Evolutionary conservation across 208 protist genomes (phyloP).

Genomic region (Porcisia deanei): DNA sequence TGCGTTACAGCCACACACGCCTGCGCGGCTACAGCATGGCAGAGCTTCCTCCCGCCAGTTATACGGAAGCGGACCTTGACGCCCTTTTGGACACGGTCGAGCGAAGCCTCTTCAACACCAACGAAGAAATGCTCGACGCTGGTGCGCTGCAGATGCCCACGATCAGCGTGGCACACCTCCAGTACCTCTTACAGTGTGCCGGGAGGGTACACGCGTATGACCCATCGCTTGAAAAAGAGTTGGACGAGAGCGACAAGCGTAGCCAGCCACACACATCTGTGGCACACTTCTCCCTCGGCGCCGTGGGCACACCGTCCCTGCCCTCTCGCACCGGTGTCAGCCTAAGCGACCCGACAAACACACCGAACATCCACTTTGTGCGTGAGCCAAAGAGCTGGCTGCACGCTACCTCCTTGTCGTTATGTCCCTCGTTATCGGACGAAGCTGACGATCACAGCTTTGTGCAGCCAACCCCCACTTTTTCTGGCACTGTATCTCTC

Average conservation of each 20-base stretch:
- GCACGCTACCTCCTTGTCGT: constrained; percentile 1
- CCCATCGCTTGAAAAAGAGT: constrained; percentile 9
- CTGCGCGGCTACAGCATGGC: constrained; percentile 39
- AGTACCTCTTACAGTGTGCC: constrained; percentile 16
- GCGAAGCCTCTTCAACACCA: constrained; percentile 50
- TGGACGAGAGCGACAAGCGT: background rate
- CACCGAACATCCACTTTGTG: background rate
- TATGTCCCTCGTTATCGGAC: constrained; percentile 4
- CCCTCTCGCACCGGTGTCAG: background rate
- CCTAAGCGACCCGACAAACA: background rate
- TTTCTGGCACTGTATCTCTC: constrained; percentile 3
- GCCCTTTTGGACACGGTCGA: constrained; percentile 51
- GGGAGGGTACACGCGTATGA: constrained; percentile 19
- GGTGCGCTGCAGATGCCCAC: constrained; percentile 16
- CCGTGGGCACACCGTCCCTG: constrained; percentile 1
- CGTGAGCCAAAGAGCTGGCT: constrained; percentile 5
- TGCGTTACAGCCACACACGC: constrained; percentile 70
- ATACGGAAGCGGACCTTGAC: constrained; percentile 57
- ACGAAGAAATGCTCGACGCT: constrained; percentile 45
- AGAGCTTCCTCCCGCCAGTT: constrained; percentile 45
- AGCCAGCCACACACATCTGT: constrained; percentile 7
- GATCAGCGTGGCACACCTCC: constrained; percentile 22
- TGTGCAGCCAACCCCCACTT: background rate
- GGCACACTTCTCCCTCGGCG: constrained; percentile 3
- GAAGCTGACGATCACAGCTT: background rate